These are phyloP conservation scores for Cytospora piceae DNA, from an alignment of 2,329 filamentous ascomycete genomes.

Conservation along the genomic window DNA sequence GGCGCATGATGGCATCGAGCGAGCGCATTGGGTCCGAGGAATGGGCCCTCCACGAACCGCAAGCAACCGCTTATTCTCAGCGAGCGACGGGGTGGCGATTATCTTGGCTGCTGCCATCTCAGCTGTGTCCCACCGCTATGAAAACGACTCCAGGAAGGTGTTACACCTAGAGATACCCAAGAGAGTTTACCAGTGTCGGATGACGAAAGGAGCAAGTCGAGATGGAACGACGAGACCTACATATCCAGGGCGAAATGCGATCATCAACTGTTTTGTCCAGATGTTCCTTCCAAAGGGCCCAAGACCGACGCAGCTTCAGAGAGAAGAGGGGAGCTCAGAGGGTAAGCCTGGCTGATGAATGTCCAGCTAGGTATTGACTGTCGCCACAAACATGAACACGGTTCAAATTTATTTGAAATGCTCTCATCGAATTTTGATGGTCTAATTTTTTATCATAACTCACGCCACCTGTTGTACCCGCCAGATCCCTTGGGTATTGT, in stretches of 20 bases:
- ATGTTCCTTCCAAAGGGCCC: not conserved
- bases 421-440: not conserved
- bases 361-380: not conserved
- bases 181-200: not conserved
- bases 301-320: too few species aligned
- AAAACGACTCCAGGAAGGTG: not conserved
- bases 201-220: not conserved
- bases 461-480: not conserved
- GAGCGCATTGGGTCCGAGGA: not conserved
- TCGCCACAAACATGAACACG: not conserved
- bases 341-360: not conserved
- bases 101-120: not conserved
- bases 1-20: not conserved
- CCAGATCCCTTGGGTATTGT: slow-evolving; percentile 23
- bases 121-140: not conserved
- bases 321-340: too few species aligned
- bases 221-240: not conserved
- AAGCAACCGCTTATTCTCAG: not conserved
- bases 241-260: not conserved
- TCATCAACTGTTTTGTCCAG: not conserved
- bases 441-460: not conserved
- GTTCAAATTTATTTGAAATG: not conserved
- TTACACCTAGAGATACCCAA: not conserved
- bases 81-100: not conserved
- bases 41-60: not conserved